Conservation (phyloP, 495 filamentous ascomycete genomes). For the Endocarpon pusillum region DNA sequence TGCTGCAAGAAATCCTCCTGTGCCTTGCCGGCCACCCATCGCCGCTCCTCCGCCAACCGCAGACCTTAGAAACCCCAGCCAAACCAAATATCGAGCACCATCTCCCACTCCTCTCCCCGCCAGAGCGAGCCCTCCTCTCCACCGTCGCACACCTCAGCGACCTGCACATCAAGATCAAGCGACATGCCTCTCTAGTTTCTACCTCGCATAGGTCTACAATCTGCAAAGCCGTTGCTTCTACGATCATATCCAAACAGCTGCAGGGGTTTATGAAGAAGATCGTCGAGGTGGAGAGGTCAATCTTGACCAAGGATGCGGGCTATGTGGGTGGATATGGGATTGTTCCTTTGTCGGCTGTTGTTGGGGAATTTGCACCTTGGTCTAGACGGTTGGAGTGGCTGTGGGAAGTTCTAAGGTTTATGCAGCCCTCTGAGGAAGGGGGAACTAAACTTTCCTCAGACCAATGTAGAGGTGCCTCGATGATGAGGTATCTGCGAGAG, state of each 20-base stretch:
- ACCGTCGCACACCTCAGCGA: slow-evolving; percentile 59
- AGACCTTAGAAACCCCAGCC: slow-evolving; percentile 16
- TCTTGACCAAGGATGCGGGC: slow-evolving; percentile 51
- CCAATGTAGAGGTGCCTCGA: slow-evolving; percentile 39
- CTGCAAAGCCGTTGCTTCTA: slow-evolving; percentile 73
- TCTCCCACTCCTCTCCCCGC: slow-evolving; percentile 46
- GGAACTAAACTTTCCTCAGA: slow-evolving; percentile 7
- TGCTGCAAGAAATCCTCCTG: slow-evolving; percentile 95
- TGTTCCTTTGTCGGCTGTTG: slow-evolving; percentile 72
- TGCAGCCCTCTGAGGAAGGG: slow-evolving; percentile 27
- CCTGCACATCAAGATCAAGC: slow-evolving; percentile 52
- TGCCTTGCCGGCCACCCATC: slow-evolving; percentile 87
- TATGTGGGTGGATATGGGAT: slow-evolving; percentile 82
- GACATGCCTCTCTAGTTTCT: slow-evolving; percentile 44
- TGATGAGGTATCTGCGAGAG: slow-evolving; percentile 59
- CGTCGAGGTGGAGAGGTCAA: slow-evolving; percentile 60
- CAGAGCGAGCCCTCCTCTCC: slow-evolving; percentile 64
- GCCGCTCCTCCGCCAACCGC: slow-evolving; percentile 49
- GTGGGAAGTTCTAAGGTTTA: slow-evolving; percentile 49
- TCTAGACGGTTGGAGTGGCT: slow-evolving; percentile 71
- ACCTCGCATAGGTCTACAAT: slow-evolving; percentile 56
- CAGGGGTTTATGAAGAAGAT: slow-evolving; percentile 67
- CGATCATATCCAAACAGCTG: slow-evolving; percentile 57
- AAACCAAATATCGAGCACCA: slow-evolving; percentile 22
- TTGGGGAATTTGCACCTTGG: slow-evolving; percentile 74